Conservation (phyloP, 768 basidiomycete genomes). For the Lactifluus pinguis region DNA sequence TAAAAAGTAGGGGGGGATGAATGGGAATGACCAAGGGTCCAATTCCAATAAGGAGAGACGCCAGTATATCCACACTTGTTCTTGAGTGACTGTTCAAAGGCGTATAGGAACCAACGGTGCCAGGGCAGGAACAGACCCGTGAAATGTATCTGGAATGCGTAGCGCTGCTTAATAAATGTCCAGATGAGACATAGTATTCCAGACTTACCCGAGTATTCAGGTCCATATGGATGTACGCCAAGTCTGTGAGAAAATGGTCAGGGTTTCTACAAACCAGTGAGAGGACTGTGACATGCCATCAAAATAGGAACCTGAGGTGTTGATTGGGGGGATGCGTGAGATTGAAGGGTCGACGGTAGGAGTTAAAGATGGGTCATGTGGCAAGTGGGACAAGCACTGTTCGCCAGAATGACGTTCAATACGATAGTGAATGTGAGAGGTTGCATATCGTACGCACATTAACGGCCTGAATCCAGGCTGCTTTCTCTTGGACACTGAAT, state of each 20-base stretch:
- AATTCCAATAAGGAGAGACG: conserved; percentile 25
- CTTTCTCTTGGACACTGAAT: conserved; percentile 13
- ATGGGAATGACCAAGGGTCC: conserved; percentile 20
- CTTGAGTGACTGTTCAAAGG: conserved; percentile 20
- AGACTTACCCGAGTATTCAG: conserved; percentile 18
- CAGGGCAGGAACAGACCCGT: conserved; percentile 24
- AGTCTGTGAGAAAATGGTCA: conserved; percentile 6
- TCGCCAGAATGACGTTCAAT: neutral
- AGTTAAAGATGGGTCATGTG: conserved; percentile 13
- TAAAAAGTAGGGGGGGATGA: neutral
- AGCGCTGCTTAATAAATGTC: neutral
- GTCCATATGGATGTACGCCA: conserved; percentile 25
- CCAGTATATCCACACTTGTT: conserved; percentile 22
- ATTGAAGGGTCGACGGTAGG: conserved; percentile 6
- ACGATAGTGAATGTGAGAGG: neutral
- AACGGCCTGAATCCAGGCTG: conserved; percentile 22
- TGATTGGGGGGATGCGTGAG: conserved; percentile 15
- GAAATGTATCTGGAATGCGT: conserved; percentile 18
- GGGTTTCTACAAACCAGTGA: neutral
- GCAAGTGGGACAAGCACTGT: conserved; percentile 17
- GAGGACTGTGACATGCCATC: conserved; percentile 2
- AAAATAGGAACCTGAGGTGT: conserved; percentile 16
- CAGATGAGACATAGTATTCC: neutral
- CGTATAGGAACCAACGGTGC: conserved; percentile 23
- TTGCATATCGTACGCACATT: conserved; percentile 16